Percentiles rank a stretch among this genome's conserved stretches.
These are phyloP conservation scores for Claviceps sorghi DNA, from an alignment of 2,329 filamentous ascomycete species.

Conservation along the genomic window DNA sequence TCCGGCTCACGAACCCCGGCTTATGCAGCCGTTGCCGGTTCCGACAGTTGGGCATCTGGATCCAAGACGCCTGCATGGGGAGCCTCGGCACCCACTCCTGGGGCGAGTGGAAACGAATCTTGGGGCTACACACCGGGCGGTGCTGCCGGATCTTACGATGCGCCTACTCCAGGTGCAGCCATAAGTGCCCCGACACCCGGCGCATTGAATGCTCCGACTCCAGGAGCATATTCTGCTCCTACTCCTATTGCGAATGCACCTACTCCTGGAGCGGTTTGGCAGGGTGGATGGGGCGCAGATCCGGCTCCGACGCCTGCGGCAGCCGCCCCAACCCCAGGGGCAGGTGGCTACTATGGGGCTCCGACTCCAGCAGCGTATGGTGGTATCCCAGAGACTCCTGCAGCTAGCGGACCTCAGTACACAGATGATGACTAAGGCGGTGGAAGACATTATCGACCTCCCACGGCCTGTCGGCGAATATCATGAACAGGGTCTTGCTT, in stretches of 20 bases:
- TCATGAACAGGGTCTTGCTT: too few relatives aligned
- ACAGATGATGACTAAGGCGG: constrained; percentile 32
- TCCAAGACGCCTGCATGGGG: constrained; percentile 69
- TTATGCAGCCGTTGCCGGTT: constrained; percentile 30
- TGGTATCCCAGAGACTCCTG: constrained; percentile 44
- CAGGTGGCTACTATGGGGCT: constrained; percentile 47
- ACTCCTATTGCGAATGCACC: constrained; percentile 51
- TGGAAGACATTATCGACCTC: not conserved
- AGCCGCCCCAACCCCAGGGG: constrained; percentile 55
- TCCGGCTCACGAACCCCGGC: constrained; percentile 55
- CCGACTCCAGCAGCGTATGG: constrained; percentile 50
- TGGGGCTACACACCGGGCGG: constrained; percentile 45
- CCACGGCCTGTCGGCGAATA: not conserved
- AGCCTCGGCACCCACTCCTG: constrained; percentile 42
- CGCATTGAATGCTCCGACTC: constrained; percentile 54
- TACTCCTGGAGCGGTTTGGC: constrained; percentile 52
- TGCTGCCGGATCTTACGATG: constrained; percentile 45
- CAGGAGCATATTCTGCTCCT: constrained; percentile 51
- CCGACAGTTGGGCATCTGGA: constrained; percentile 49
- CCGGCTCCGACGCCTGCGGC: constrained; percentile 52
- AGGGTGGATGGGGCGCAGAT: constrained; percentile 44
- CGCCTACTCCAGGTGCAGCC: constrained; percentile 48
- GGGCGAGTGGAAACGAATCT: constrained; percentile 40
- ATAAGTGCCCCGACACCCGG: constrained; percentile 47
- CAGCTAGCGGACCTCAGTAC: constrained; percentile 41